Conservation (phyloP, 768 basidiomycete genomes). For the Peribolospora kevripleyi region DNA sequence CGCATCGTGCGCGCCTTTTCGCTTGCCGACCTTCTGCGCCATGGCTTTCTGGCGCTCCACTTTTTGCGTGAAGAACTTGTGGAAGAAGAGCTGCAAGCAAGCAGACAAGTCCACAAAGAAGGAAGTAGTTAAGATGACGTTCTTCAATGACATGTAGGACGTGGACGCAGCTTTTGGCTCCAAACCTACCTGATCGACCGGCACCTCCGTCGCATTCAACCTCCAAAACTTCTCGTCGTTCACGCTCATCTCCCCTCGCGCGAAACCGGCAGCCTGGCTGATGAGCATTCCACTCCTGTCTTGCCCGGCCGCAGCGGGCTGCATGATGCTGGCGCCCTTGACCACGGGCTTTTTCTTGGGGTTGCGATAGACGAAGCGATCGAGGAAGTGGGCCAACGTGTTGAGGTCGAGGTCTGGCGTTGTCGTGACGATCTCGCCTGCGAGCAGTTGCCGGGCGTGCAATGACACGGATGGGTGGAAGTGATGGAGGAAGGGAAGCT, state of each 20-base stretch:
- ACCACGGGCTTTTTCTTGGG: constrained; percentile 45
- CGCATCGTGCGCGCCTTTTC: constrained; percentile 16
- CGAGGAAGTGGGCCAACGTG: constrained; percentile 82
- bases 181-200: constrained; percentile 37
- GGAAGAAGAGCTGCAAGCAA: constrained; percentile 49
- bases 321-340: constrained; percentile 80
- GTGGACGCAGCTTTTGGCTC: too few relatives aligned
- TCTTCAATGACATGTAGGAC: neutral
- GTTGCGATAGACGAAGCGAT: constrained; percentile 92
- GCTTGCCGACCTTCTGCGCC: constrained; percentile 26
- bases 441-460: constrained; percentile 59
- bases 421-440: constrained; percentile 46
- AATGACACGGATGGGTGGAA: constrained; percentile 77
- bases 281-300: constrained; percentile 41
- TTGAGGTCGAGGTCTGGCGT: constrained; percentile 73
- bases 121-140: constrained; percentile 1
- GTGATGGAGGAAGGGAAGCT: constrained; percentile 60
- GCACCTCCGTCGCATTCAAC: constrained; percentile 42
- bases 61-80: constrained; percentile 63
- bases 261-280: constrained; percentile 37
- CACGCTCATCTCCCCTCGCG: constrained; percentile 25
- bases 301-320: constrained; percentile 47
- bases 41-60: constrained; percentile 31
- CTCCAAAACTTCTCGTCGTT: constrained; percentile 57
- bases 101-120: neutral